phyloP scores from a whole-genome alignment of 2,329 filamentous ascomycete species.

The Botryosphaeria dothidea region DNA sequence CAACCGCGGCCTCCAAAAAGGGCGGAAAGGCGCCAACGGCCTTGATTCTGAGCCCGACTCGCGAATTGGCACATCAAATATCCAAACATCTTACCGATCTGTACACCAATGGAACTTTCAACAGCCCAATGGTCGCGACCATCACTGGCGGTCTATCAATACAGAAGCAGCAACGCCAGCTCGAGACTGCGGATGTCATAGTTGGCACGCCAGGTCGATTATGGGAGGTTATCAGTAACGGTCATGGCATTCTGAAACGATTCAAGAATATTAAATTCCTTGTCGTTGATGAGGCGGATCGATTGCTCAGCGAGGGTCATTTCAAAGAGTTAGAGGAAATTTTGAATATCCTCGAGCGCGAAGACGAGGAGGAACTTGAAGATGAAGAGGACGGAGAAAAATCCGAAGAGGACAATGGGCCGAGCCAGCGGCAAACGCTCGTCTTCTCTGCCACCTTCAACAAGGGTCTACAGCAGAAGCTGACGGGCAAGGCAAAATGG shows the following conservation, averaged over 20 bases:
- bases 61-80: constrained; percentile 92
- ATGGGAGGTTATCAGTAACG: constrained; percentile 88
- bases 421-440: constrained; percentile 72
- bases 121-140: constrained; percentile 67
- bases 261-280: constrained; percentile 78
- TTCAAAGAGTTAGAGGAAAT: constrained; percentile 95
- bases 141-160: constrained; percentile 90
- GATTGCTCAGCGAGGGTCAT: constrained; percentile 86
- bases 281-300: constrained; percentile 91
- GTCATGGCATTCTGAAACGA: constrained; percentile 65
- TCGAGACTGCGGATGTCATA: constrained; percentile 86
- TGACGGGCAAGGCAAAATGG: constrained; percentile 72
- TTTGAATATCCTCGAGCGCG: constrained; percentile 73
- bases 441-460: constrained; percentile 98
- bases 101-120: constrained; percentile 66
- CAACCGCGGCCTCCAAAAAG: constrained; percentile 28
- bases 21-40: constrained; percentile 56
- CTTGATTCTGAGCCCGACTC: constrained; percentile 83
- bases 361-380: constrained; percentile 52
- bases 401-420: neutral
- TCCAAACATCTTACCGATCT: constrained; percentile 77
- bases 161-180: constrained; percentile 88
- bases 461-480: constrained; percentile 85
- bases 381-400: constrained; percentile 26
- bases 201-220: constrained; percentile 88